phyloP scores from a whole-genome alignment of 2,329 filamentous ascomycete species.

The Drechslerella dactyloides region DNA sequence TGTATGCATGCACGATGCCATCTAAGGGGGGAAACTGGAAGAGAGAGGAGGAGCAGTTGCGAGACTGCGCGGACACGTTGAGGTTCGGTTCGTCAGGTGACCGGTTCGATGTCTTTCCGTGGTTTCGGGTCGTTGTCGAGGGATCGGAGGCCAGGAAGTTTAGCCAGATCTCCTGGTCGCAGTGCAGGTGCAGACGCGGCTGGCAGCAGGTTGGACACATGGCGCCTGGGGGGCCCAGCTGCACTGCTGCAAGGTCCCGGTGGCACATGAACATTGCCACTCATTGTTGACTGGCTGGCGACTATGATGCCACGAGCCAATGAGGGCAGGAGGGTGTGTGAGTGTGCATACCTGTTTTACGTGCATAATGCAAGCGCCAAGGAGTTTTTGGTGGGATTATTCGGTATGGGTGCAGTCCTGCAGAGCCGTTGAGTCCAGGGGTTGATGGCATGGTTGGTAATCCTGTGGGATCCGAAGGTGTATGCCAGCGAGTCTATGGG shows the following conservation, averaged over 20 bases:
- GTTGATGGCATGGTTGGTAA: too few relatives aligned
- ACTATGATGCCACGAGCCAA: not conserved
- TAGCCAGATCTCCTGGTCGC: not conserved
- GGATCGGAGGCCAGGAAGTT: not conserved
- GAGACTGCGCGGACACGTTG: not conserved
- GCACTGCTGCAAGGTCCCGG: slow-evolving; percentile 4
- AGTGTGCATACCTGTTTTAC: not conserved
- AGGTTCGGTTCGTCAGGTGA: not conserved
- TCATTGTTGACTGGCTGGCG: not conserved
- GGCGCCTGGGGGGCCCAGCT: not conserved
- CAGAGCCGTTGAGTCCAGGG: too few relatives aligned
- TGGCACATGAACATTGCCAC: not conserved
- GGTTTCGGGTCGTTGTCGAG: not conserved
- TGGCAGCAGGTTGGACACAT: not conserved
- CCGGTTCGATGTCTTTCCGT: too few relatives aligned
- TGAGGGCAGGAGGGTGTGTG: not conserved
- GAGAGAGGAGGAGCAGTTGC: not conserved
- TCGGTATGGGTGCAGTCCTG: too few relatives aligned
- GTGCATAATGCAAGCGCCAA: not conserved
- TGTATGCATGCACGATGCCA: not conserved
- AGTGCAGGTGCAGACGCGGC: not conserved
- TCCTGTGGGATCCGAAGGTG: too few relatives aligned
- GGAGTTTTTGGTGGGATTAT: not conserved
- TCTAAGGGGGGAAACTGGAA: not conserved
- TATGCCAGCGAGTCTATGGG: too few relatives aligned